Evolutionary conservation across 2,329 filamentous ascomycete species (phyloP).

Genomic region (Colletotrichum sp.): DNA sequence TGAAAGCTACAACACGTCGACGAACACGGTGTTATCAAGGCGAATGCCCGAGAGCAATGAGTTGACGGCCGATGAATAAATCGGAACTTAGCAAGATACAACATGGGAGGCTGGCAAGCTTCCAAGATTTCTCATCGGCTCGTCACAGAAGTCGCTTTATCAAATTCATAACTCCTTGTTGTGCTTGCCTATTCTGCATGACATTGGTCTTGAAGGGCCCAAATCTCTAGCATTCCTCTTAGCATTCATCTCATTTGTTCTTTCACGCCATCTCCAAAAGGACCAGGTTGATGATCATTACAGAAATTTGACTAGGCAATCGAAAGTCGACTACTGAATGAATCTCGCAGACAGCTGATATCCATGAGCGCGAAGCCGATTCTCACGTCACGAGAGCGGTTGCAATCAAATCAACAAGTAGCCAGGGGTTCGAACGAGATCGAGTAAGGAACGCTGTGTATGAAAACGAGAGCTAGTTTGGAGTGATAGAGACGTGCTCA

Average conservation of each 20-base stretch:
- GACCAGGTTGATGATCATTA: neutral
- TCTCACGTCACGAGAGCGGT: neutral
- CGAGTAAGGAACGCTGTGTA: neutral
- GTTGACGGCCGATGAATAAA: neutral
- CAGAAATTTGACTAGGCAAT: neutral
- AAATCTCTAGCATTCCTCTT: neutral
- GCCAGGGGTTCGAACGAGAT: neutral
- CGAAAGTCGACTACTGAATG: neutral
- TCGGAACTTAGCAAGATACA: neutral
- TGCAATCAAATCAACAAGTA: neutral
- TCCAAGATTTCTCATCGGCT: neutral
- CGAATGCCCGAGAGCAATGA: neutral
- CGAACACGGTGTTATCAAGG: neutral
- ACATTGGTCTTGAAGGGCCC: neutral
- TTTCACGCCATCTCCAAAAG: neutral
- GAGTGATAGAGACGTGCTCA: neutral
- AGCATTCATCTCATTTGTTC: neutral
- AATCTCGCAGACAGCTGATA: neutral
- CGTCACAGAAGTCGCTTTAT: neutral
- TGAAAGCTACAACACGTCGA: neutral
- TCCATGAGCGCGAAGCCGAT: neutral
- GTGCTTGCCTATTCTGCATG: neutral
- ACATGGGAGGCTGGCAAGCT: neutral
- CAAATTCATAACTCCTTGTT: neutral
- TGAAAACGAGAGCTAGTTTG: neutral